Evolutionary conservation across 2,329 filamentous ascomycete genomes (phyloP), one percentile per base, ranked within the genome.

Genomic region (Trichoderma sp.): DNA sequence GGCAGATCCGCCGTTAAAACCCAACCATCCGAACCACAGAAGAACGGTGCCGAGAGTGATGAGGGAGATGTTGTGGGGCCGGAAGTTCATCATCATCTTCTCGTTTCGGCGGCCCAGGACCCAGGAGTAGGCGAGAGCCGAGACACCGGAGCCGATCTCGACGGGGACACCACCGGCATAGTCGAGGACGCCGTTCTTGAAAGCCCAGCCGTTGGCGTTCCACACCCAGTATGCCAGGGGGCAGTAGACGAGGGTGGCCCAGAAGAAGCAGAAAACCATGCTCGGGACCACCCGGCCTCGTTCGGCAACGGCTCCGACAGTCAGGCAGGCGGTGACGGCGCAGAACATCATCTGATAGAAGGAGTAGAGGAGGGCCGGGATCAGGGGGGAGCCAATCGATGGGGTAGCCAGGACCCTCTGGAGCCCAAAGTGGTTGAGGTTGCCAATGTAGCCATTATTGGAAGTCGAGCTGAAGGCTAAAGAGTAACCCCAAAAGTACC

Each of bases 321-420:
- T 89, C 78, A 99, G 97, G 71, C 94, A 94, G 68, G 91, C 94
- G 15, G 95, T 99, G 74, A 97, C 94, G 77, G 90, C 93, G 81
- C 93, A 96, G 86, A 99, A 99, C 92, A 97, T 95, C 92, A 98
- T 93, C 93, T 97, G 93, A 83, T 98, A 98, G 83, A 98, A 97
- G 53, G 94, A 92, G 83, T 96, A 98, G 4, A 98, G 88, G 53
- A 99, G 87, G 79, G 94, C 93, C 1, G 96, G 94, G 76, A 98
- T 90, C 73, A 98, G 87, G 20, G 94, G 92, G 36, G 93, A 97
- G 70, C 95, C 96, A 30, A 92, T 93, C 73, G 93, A 97, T n/a
- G 95, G 95, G 59, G 87, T 85, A 68, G 88, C 96, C 77, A 97
- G 87, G 2, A 94, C 93, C 79, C 94, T 93, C 86, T 89, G 91